phyloP scores from a whole-genome alignment of 345 rosid species.

The Trapa bicornis region DNA sequence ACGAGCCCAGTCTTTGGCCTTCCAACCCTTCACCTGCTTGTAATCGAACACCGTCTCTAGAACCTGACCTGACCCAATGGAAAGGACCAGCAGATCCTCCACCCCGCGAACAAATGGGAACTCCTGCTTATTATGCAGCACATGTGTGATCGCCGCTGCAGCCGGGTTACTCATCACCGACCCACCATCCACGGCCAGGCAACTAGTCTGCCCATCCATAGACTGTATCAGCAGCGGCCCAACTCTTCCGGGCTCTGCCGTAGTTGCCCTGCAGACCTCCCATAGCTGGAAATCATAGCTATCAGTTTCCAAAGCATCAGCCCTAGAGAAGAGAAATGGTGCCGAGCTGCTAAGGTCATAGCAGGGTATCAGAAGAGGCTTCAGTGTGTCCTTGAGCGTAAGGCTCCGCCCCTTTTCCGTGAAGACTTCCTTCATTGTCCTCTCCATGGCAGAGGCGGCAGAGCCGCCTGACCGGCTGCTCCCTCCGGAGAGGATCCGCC shows the following conservation, averaged over 20 bases:
- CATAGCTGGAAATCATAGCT: conserved; percentile 66
- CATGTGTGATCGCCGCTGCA: conserved; percentile 93
- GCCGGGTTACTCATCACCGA: conserved; percentile 80
- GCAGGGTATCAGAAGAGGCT: conserved; percentile 81
- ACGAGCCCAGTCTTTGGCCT: conserved; percentile 78
- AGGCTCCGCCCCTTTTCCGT: conserved; percentile 32
- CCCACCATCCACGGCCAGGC: conserved; percentile 83
- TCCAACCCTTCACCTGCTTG: conserved; percentile 67
- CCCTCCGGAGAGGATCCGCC: conserved; percentile 9
- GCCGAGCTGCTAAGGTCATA: conserved; percentile 80
- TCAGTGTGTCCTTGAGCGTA: conserved; percentile 76
- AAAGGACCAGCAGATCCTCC: conserved; percentile 80
- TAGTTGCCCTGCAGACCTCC: conserved; percentile 91
- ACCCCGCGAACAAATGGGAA: conserved; percentile 93
- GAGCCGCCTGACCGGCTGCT: conserved; percentile 10
- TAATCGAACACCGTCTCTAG: conserved; percentile 55
- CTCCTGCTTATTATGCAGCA: conserved; percentile 90
- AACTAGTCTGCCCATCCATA: conserved; percentile 52
- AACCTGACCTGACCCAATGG: conserved; percentile 74
- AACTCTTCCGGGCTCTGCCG: conserved; percentile 70
- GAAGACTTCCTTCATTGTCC: conserved; percentile 59
- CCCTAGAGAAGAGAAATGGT: conserved; percentile 87
- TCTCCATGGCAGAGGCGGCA: conserved; percentile 42
- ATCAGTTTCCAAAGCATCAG: conserved; percentile 87
- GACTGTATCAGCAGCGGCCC: conserved; percentile 64